phyloP scores from a whole-genome alignment of 2,329 filamentous ascomycete species.

The Verticillium dahliae region DNA sequence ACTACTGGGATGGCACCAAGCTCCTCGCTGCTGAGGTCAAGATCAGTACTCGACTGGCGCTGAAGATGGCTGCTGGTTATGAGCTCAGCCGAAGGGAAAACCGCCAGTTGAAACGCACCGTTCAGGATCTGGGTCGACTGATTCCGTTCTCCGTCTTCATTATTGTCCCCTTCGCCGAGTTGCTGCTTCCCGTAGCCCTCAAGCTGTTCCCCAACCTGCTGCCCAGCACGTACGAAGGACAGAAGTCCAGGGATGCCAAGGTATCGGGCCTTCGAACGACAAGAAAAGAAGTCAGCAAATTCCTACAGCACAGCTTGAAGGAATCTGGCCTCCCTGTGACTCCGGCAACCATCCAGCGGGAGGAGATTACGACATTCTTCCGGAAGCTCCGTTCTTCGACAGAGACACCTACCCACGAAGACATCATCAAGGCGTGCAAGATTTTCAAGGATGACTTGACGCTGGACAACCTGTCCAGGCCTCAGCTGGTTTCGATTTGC shows the following conservation, averaged over 20 bases:
- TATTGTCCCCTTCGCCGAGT: slow-evolving; percentile 91
- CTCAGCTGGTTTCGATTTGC: slow-evolving; percentile 95
- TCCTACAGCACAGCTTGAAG: slow-evolving; percentile 79
- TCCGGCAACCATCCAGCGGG: slow-evolving; percentile 75
- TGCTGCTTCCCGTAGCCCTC: slow-evolving; percentile 83
- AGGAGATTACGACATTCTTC: slow-evolving; percentile 96
- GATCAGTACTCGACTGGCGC: slow-evolving; percentile 83
- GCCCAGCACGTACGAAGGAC: slow-evolving; percentile 92
- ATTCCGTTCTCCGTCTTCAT: slow-evolving; percentile 97
- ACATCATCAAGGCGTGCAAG: slow-evolving; percentile 98
- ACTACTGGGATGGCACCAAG: slow-evolving; percentile 99
- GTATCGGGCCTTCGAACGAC: slow-evolving; percentile 74
- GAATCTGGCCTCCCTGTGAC: slow-evolving; percentile 92
- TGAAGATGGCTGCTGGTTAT: slow-evolving; percentile 98
- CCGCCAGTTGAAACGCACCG: slow-evolving; percentile 85
- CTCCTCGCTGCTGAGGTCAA: slow-evolving; percentile 84
- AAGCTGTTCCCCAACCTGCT: slow-evolving; percentile 96
- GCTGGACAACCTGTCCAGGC: slow-evolving; percentile 90
- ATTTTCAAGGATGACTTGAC: slow-evolving; percentile 98
- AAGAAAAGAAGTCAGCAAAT: slow-evolving; percentile 86
- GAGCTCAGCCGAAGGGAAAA: slow-evolving; percentile 91
- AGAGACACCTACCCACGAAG: slow-evolving; percentile 77
- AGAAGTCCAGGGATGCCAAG: slow-evolving; percentile 86
- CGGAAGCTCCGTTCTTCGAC: slow-evolving; percentile 89
- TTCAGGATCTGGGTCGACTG: slow-evolving; percentile 85